Percentiles rank a stretch among this genome's conserved stretches.
Evolutionary conservation across 768 basidiomycete species (phyloP).

Genomic region (Rhodotorula toruloides): DNA sequence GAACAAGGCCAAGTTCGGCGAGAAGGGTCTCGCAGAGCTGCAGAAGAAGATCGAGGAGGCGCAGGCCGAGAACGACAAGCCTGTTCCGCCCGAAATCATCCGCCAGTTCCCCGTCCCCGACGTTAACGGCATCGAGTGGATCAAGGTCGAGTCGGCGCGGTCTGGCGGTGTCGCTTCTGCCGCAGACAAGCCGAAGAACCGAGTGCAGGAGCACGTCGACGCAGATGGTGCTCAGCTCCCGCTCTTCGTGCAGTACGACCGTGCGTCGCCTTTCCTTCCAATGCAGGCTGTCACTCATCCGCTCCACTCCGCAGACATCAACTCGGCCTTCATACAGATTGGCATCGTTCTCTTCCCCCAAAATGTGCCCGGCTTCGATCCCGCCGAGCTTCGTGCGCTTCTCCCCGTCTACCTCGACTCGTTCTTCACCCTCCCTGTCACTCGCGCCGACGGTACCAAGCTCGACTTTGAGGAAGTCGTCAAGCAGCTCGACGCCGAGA

Average conservation of each 20-base stretch:
- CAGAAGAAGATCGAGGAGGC: slow-evolving; percentile 67
- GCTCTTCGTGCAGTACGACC: slow-evolving; percentile 89
- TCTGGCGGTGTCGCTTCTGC: slow-evolving; percentile 54
- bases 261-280: slow-evolving; percentile 17
- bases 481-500: slow-evolving; percentile 81
- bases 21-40: slow-evolving; percentile 69
- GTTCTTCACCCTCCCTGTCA: slow-evolving; percentile 84
- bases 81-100: slow-evolving; percentile 74
- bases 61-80: slow-evolving; percentile 75
- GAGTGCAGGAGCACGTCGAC: slow-evolving; percentile 61
- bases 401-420: slow-evolving; percentile 68
- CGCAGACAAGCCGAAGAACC: slow-evolving; percentile 35
- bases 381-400: slow-evolving; percentile 61
- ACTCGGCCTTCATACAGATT: slow-evolving; percentile 90
- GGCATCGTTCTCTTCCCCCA: slow-evolving; percentile 72
- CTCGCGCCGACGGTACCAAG: slow-evolving; percentile 60
- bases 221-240: slow-evolving; percentile 65
- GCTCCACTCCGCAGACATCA: slow-evolving; percentile 30
- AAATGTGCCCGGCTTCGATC: slow-evolving; percentile 57
- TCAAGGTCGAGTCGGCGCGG: slow-evolving; percentile 65
- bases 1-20: slow-evolving; percentile 67
- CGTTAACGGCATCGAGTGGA: slow-evolving; percentile 87
- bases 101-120: slow-evolving; percentile 84
- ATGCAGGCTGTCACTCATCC: background rate
- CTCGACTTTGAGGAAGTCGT: slow-evolving; percentile 85